These are phyloP conservation scores for Colletotrichum scovillei DNA, from an alignment of 2,329 filamentous ascomycete species.

Conservation along the genomic window DNA sequence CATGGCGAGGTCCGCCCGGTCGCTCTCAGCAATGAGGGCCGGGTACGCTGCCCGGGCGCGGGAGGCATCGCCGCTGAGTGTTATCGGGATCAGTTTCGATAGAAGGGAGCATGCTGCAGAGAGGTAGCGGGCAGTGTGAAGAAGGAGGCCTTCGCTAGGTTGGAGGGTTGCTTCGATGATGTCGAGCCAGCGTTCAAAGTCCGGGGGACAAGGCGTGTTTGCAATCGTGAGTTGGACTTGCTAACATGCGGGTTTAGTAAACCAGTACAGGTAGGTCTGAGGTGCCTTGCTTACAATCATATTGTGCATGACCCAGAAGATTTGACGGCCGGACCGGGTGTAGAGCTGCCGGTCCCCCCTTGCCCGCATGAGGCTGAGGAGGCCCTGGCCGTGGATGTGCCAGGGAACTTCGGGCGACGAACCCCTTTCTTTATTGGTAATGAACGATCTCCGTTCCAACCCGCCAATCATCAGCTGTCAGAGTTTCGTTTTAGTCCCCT, in stretches of 20 bases:
- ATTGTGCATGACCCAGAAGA: slow-evolving; percentile 53
- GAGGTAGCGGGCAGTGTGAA: slow-evolving; percentile 17
- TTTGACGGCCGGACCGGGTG: slow-evolving; percentile 40
- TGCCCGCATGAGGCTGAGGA: slow-evolving; percentile 50
- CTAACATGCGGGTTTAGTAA: slow-evolving; percentile 36
- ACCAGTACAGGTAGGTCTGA: neutral
- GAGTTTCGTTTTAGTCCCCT: neutral
- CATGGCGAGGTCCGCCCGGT: slow-evolving; percentile 43
- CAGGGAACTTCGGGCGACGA: slow-evolving; percentile 37
- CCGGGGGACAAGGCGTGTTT: slow-evolving; percentile 47
- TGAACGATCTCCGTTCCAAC: slow-evolving; percentile 36
- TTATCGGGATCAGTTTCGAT: slow-evolving; percentile 19
- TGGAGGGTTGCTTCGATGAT: slow-evolving; percentile 37
- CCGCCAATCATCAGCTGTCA: slow-evolving; percentile 51
- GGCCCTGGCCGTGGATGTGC: slow-evolving; percentile 50
- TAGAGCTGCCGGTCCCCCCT: slow-evolving; percentile 44
- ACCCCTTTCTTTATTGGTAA: neutral
- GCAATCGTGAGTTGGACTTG: slow-evolving; percentile 50
- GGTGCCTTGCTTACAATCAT: slow-evolving; percentile 45
- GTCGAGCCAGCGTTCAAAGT: slow-evolving; percentile 49
- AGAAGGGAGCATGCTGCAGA: slow-evolving; percentile 19
- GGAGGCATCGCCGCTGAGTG: neutral
- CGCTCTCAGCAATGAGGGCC: slow-evolving; percentile 38
- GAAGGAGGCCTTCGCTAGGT: slow-evolving; percentile 17
- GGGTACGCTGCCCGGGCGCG: slow-evolving; percentile 17